Evolutionary conservation across 495 filamentous ascomycete species (phyloP).

Genomic region (Podospora pseudocomata): DNA sequence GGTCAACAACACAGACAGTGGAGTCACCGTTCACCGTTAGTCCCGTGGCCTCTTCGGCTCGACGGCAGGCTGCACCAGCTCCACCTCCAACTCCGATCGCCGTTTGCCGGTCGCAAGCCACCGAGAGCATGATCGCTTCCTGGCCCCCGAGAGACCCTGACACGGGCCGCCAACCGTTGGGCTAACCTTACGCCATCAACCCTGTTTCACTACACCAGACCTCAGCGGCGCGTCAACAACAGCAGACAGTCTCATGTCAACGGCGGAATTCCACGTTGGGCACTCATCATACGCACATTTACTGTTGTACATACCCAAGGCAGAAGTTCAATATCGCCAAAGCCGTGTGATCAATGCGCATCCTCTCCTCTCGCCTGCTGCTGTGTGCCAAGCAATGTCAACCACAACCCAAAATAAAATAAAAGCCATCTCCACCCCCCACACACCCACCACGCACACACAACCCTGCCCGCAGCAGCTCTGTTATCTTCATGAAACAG

Average conservation of each 20-base stretch:
- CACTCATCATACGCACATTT: too few relatives aligned
- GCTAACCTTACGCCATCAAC: not conserved
- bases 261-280: not conserved
- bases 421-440: slow-evolving; percentile 1
- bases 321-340: not conserved
- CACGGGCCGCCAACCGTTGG: not conserved
- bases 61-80: not conserved
- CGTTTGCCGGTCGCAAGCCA: not conserved
- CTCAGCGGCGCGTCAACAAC: not conserved
- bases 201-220: not conserved
- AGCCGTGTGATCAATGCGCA: not conserved
- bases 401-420: not conserved
- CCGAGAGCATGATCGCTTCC: not conserved
- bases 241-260: not conserved
- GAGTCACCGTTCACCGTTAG: not conserved
- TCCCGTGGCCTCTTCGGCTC: not conserved
- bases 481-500: slow-evolving; percentile 1
- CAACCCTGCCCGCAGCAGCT: not conserved
- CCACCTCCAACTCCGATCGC: not conserved
- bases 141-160: not conserved
- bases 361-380: not conserved
- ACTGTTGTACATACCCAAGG: too few relatives aligned
- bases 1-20: not conserved
- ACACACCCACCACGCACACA: not conserved
- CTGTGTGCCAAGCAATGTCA: not conserved